phyloP scores from a whole-genome alignment of 2,329 filamentous ascomycete genomes.

The Aspergillus sp. region DNA sequence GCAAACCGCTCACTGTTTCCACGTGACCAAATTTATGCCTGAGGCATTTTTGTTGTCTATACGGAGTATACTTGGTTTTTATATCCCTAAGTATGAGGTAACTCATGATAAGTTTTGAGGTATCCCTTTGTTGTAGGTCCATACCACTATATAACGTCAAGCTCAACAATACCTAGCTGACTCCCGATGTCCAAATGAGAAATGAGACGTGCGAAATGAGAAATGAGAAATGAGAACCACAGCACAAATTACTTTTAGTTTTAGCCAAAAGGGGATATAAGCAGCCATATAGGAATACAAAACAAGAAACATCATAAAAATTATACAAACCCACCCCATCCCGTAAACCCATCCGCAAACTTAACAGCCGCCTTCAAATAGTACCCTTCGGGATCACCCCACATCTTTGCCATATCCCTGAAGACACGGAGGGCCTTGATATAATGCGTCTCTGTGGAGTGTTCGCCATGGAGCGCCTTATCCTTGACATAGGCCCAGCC shows the following conservation, averaged over 20 bases:
- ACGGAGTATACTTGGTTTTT: no score
- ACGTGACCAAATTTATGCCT: neutral
- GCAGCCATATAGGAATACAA: neutral
- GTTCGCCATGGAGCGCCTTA: slow-evolving; percentile 66
- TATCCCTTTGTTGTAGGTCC: no score
- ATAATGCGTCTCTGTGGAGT: slow-evolving; percentile 75
- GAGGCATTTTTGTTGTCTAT: no score
- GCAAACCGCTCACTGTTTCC: neutral
- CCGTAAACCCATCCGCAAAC: slow-evolving; percentile 57
- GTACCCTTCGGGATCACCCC: slow-evolving; percentile 46
- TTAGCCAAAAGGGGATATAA: neutral
- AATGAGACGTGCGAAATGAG: no score
- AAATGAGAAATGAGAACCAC: no score
- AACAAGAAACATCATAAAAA: neutral
- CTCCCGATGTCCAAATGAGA: neutral
- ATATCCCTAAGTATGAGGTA: no score
- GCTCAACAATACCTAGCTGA: no score
- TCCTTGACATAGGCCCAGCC: slow-evolving; percentile 76
- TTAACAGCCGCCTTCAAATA: slow-evolving; percentile 53
- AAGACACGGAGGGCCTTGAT: slow-evolving; percentile 75
- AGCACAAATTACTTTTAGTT: neutral
- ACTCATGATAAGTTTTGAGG: no score
- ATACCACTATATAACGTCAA: no score
- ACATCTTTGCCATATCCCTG: slow-evolving; percentile 35
- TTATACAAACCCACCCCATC: slow-evolving; percentile 59